A percentile compares a stretch with the other conserved stretches of the same genome.
phyloP scores from a whole-genome alignment of 176 grass and related monocot species.

The Chloris gayana region DNA sequence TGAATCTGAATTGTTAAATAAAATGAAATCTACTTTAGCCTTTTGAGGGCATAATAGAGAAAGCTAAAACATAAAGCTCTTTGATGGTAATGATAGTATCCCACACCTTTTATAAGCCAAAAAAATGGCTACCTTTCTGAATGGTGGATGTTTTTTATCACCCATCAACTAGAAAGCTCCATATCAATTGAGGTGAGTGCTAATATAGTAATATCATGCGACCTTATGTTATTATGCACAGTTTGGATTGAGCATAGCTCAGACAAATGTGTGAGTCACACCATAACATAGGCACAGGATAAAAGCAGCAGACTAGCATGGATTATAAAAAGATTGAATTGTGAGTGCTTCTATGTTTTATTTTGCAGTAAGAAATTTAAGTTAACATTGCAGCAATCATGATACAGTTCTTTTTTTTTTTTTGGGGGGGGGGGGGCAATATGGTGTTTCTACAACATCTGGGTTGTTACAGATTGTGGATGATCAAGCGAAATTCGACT shows the following conservation, averaged over 20 bases:
- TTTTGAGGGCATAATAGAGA: background rate
- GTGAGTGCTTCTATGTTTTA: background rate
- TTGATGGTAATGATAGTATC: background rate
- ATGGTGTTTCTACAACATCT: background rate
- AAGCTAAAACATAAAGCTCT: background rate
- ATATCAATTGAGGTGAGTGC: background rate
- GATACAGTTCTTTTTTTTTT: too few relatives aligned
- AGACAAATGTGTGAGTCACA: background rate
- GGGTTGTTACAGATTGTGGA: background rate
- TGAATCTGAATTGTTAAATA: background rate
- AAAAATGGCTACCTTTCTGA: background rate
- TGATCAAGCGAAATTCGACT: background rate
- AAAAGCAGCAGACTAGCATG: background rate
- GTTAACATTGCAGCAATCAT: background rate
- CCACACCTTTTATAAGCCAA: background rate
- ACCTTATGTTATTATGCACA: background rate
- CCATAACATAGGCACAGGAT: background rate
- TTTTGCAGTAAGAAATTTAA: background rate
- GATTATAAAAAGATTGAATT: background rate
- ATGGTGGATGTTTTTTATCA: background rate
- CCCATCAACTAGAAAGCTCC: background rate
- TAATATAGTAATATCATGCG: background rate
- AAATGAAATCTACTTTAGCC: background rate
- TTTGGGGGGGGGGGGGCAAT: too few relatives aligned
- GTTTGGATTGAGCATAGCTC: background rate